Base-by-base conservation (phyloP, 2,329 filamentous ascomycete species). In the Penicillium sp. region DNA sequence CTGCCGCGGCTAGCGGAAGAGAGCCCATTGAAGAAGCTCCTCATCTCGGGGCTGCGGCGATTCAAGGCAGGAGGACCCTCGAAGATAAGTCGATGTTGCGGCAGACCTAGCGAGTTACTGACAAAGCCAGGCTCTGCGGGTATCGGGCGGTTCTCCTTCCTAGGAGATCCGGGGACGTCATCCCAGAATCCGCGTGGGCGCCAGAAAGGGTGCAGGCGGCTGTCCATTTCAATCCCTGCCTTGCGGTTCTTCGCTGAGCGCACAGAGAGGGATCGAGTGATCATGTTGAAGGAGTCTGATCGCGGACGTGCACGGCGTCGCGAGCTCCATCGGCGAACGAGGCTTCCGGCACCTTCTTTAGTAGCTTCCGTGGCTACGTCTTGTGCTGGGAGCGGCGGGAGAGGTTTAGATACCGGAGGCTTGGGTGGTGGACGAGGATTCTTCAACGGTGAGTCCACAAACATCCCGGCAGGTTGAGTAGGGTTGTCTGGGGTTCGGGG, bases 161-260 rank as follows among this genome's bases (percentile, higher is more conserved):
- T 49, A 5, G 66, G 67, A 11, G 75, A 73, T 50, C 76, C 76
- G 15, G 78, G 74, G 28, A 84, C 73, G 41, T 83, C 83, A 41
- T 87, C 84, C 85, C 85, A 88, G 72, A 88, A 87, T n/a, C 81
- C 81, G 39, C 82, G 82, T 1, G 86, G 86, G 22, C 83, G 80
- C 86, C 86, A 88, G 69, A 88, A 86, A 1, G 86, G 85, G 63
- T 87, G 82, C 5, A 86, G 71, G 42, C 79, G 79, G 45, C 77
- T 78, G 55, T 85, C 79, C 49, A 78, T 73, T 22, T 79, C 74
- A 53, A 77, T 74, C 38, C 75, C 77, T 2, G 76, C 72, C 65
- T 76, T 78, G 57, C 74, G 72, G 57, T 80, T 80, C 60, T 71
- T 76, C 10, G 78, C 75, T 20, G 77, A 75, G 17, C 71, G 74